Evolutionary conservation across 2,329 filamentous ascomycete species (phyloP), one percentile per base, ranked within the genome.

Genomic region (Fusarium oligoseptatum): DNA sequence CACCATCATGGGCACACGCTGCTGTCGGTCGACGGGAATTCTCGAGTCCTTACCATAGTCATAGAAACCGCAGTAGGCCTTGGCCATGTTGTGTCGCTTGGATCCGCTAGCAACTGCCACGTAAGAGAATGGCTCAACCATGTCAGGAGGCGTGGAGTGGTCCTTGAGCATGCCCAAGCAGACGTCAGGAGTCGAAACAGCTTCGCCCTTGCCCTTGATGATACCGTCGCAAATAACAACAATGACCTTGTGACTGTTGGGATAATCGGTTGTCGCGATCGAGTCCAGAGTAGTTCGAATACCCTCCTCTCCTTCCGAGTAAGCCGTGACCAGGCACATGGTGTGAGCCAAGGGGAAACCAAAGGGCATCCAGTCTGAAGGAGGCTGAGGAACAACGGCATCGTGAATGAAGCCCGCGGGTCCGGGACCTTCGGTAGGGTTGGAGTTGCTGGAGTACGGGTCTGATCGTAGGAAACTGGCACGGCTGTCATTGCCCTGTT

Each of bases 1-100:
- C 15, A 97, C 90, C 89, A 99, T 95, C 95, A 99, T 98, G 3
- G 97, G 97, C 29, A 99, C 96, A 67, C 97, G 93, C 85, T 98
- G 96, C 84, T 98, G 97, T 84, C 95, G 97, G 71, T 97, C 94
- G 2, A 87, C 76, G 1, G 96, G 93, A 71, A 99, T 94, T 62
- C 89, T 86, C 12, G 95, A 97, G 75, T 94, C 89, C 69, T 89
- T 85, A 63, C 97, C 97, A 79, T 98, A 99, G 83, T 98, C 95
- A 84, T 99, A 99, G 87, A 98, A 99, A 52, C 97, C 97, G 66
- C 95, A 93, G 84, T 98, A 98, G 67, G 98, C 92, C 88, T 98
- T 98, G 78, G 97, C 96, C 97, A 98, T 99, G 85, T 98, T 99
- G 90, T 99, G 97, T 78, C 97, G 92, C 87, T 99, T 99, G 58